Evolutionary conservation across 176 grass and related monocot genomes (phyloP), one percentile per base, ranked within the genome.

Genomic region (Metroxylon sagu): DNA sequence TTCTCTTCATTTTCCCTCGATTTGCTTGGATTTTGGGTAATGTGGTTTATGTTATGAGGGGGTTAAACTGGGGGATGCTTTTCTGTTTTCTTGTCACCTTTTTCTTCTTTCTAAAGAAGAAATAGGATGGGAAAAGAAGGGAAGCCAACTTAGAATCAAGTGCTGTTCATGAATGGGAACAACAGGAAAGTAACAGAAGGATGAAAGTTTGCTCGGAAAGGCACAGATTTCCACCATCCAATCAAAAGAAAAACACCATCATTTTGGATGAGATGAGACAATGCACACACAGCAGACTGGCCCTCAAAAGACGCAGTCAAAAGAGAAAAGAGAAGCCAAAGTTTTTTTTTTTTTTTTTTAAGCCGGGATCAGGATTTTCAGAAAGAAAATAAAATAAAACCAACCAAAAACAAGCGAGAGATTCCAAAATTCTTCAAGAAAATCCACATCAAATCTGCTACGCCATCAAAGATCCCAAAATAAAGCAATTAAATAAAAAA

Each of bases 281-380:
- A 43, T 3, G 35, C 35, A 43, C 35, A 14, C 62, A 51, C 14
- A n/a, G 23, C 26, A 50, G 39, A n/a, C 14, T 65, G 48, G 2
- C 53, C 21, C 18, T 52, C 66, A 64, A 60, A 54, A 70, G 57
- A 62, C 53, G 31, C 51, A 54, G 76, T 79, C 68, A 79, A 79
- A 76, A 50, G 73, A 60, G 35, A 67, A 67, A 67, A 39, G 54
- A 60, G 50, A 50, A 30, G 10, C 29, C 28, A 56, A 79, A 51
- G 26, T 61, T 8, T 15, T 23, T 26, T 39, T 76, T 26, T 68
- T 67, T 59, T 53, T 60, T 26, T 52, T 53, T 6, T 26, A 65
- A 14, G 35, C 35, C 35, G 51, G 25, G 62, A 51, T 27, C 10
- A 27, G 15, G 23, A 65, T 18, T 65, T 65, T 64, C 18, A 23